Evolutionary conservation across 805 yeast genomes (phyloP), one percentile per base, ranked within the genome.

Genomic region (Schizosaccharomyces lindneri): DNA sequence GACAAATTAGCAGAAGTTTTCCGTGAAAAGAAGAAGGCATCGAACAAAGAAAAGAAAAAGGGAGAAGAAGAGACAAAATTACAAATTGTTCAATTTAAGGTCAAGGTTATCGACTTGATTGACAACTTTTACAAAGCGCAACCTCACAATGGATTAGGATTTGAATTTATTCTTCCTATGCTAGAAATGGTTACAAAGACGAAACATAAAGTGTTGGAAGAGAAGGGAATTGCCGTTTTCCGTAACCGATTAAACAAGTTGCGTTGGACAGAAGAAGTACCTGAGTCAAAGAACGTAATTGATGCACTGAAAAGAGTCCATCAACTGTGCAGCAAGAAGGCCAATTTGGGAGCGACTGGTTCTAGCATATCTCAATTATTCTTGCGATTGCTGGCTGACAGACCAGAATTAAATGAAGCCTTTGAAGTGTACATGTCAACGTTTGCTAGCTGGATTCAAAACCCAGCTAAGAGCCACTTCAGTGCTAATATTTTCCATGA

Each of bases 31-130:
- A 2, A 68, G 73, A n/a, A 78, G 78, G 5, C 88, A 88, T 43
- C 84, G 76, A 69, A 80, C 79, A 70, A 78, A 85, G 65, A 67
- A 61, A 59, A 55, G 67, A 86, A 86, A 67, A 71, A 77, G 24
- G 94, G 86, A 63, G 86, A 81, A n/a, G 73, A 76, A 59, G 84
- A 83, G 64, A 95, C 97, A 5, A 80, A 83, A 67, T 85, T 84
- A 68, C 84, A 81, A 67, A 84, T 90, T 75, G 75, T 82, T 4
- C 78, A 84, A 61, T 84, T 89, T 73, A 90, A 90, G 68, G 80
- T 79, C 65, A 76, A 95, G 62, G 78, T 87, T 6, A 72, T 90
- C 61, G 96, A 89, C 67, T 74, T 90, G 68, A 68, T 90, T 27
- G 94, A 86, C 29, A 72, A 78, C 5, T 87, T 79, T 67, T 72